Conservation (phyloP, 306 rosid species). For the Trifolium subterraneum region DNA sequence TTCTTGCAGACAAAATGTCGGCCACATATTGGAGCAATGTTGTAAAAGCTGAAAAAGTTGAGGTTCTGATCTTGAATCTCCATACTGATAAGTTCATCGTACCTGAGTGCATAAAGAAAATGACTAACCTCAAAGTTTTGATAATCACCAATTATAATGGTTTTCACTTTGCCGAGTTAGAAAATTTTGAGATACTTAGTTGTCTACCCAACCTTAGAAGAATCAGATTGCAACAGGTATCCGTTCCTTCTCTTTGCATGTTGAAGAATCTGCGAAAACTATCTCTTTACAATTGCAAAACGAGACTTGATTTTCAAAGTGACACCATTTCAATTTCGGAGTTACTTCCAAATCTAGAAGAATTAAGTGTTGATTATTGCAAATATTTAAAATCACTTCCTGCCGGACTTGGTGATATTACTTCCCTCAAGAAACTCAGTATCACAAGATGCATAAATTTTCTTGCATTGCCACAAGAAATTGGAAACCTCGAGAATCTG, state of each 20-base stretch:
- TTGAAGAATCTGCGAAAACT: slow-evolving; percentile 34
- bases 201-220: slow-evolving; percentile 46
- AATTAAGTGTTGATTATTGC: slow-evolving; percentile 46
- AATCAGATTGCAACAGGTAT: slow-evolving; percentile 51
- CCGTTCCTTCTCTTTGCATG: slow-evolving; percentile 42
- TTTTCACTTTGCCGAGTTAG: slow-evolving; percentile 31
- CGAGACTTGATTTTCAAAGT: slow-evolving; percentile 14
- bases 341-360: slow-evolving; percentile 42
- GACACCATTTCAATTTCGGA: slow-evolving; percentile 14
- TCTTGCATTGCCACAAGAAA: slow-evolving; percentile 22
- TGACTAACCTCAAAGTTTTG: slow-evolving; percentile 26
- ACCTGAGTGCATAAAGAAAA: slow-evolving; percentile 18
- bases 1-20: slow-evolving; percentile 48
- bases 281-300: slow-evolving; percentile 43
- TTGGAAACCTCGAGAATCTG: slow-evolving; percentile 35
- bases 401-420: slow-evolving; percentile 15
- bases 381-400: slow-evolving; percentile 44
- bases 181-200: slow-evolving; percentile 42
- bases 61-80: slow-evolving; percentile 61
- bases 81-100: slow-evolving; percentile 13
- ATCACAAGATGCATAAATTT: slow-evolving; percentile 43
- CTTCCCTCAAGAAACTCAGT: slow-evolving; percentile 31
- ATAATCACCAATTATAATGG: slow-evolving; percentile 10
- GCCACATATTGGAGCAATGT: slow-evolving; percentile 44
- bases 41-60: slow-evolving; percentile 40